phyloP scores from a whole-genome alignment of 1,284 basidiomycete genomes.

The Fistulinella cinereoalba region DNA sequence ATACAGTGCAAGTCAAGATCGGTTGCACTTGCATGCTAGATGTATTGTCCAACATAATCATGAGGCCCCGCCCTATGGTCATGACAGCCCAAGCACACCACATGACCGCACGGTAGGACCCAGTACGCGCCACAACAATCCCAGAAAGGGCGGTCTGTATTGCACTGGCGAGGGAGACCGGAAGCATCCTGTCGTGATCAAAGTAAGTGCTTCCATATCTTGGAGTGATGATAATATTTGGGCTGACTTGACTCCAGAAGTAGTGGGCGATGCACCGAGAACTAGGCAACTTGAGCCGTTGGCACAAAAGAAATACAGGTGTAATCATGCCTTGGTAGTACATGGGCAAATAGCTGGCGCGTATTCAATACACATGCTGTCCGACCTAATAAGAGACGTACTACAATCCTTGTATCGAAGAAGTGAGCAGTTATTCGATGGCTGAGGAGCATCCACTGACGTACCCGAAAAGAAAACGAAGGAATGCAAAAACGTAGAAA shows the following conservation, averaged over 20 bases:
- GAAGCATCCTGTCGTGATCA: constrained; percentile 35
- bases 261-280: constrained; percentile 44
- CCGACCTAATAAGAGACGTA: constrained; percentile 9
- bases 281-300: constrained; percentile 26
- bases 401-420: constrained; percentile 23
- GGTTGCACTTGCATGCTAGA: constrained; percentile 23
- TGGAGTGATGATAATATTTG: neutral
- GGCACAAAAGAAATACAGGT: constrained; percentile 6
- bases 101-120: constrained; percentile 39
- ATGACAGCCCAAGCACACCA: constrained; percentile 33
- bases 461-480: constrained; percentile 39
- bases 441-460: neutral
- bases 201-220: neutral
- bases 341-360: constrained; percentile 28
- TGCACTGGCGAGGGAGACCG: constrained; percentile 40
- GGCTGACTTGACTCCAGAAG: constrained; percentile 39
- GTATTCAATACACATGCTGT: constrained; percentile 3
- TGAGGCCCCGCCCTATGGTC: constrained; percentile 36
- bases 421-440: neutral
- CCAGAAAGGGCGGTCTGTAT: constrained; percentile 37
- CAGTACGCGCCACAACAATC: constrained; percentile 35
- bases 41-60: constrained; percentile 34
- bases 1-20: neutral
- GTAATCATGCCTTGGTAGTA: constrained; percentile 28
- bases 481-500: constrained; percentile 40